Percentiles rank a stretch among this genome's conserved stretches.
These are phyloP conservation scores for Cystobasidiaceae sp. DNA, from an alignment of 1,284 basidiomycete genomes.

Conservation along the genomic window DNA sequence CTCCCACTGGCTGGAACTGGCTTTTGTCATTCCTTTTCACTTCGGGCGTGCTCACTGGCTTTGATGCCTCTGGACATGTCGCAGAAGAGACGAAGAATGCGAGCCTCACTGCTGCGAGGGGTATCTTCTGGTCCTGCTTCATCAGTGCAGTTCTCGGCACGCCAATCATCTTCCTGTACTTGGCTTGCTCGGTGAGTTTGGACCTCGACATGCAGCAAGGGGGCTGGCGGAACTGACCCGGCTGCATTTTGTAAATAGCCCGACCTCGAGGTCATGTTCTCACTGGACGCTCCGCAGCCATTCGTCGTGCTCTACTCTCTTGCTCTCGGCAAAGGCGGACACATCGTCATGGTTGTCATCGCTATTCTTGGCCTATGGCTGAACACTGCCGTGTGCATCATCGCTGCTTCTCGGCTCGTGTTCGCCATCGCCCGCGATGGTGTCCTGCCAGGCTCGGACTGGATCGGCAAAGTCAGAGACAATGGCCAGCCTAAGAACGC, in stretches of 20 bases:
- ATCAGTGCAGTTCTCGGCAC: slow-evolving; percentile 62
- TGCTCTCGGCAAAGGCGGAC: slow-evolving; percentile 67
- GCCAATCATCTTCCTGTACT: slow-evolving; percentile 31
- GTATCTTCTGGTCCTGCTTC: slow-evolving; percentile 66
- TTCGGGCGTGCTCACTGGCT: slow-evolving; percentile 74
- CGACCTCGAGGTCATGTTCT: slow-evolving; percentile 64
- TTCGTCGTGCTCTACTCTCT: slow-evolving; percentile 77
- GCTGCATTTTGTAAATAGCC: slow-evolving; percentile 42
- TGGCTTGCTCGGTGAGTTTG: slow-evolving; percentile 28
- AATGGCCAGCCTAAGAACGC: slow-evolving; percentile 65
- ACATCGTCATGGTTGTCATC: slow-evolving; percentile 74
- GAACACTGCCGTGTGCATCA: slow-evolving; percentile 76
- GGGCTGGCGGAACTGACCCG: not conserved
- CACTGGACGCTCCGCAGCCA: slow-evolving; percentile 71
- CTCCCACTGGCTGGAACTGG: slow-evolving; percentile 63
- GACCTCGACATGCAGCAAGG: not conserved
- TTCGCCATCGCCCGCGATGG: slow-evolving; percentile 84
- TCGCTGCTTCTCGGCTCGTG: slow-evolving; percentile 74
- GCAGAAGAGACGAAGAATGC: slow-evolving; percentile 86
- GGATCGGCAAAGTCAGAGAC: slow-evolving; percentile 67
- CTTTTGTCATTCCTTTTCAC: slow-evolving; percentile 62
- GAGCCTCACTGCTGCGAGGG: slow-evolving; percentile 68
- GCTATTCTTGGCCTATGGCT: slow-evolving; percentile 70
- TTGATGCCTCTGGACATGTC: slow-evolving; percentile 80
- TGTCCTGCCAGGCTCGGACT: slow-evolving; percentile 68